These are phyloP conservation scores for Ophiostoma ulmi DNA, from an alignment of 2,329 filamentous ascomycete genomes.

Conservation along the genomic window DNA sequence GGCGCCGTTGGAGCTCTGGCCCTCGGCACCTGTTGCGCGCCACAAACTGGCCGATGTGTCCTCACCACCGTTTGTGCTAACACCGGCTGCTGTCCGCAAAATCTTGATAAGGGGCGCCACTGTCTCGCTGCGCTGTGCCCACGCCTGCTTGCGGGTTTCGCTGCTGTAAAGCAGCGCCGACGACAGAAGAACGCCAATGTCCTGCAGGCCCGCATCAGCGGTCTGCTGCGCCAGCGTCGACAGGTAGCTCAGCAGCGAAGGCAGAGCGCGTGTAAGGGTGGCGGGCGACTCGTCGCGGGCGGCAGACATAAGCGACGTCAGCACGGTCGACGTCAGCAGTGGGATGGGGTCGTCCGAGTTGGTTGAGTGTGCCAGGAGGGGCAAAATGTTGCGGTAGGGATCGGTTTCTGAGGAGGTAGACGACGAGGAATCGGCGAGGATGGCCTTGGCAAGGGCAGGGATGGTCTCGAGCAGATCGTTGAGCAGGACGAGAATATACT, in stretches of 20 bases:
- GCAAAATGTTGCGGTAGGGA: constrained; percentile 78
- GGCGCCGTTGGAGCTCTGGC: constrained; percentile 17
- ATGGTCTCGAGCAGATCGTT: constrained; percentile 75
- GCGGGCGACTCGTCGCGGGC: constrained; percentile 59
- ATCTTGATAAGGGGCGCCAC: constrained; percentile 77
- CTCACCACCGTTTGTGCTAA: constrained; percentile 54
- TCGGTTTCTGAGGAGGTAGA: constrained; percentile 49
- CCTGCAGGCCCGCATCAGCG: constrained; percentile 82
- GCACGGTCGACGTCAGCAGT: constrained; percentile 80
- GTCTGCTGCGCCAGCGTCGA: constrained; percentile 71
- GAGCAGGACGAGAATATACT: constrained; percentile 88
- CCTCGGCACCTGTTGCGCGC: constrained; percentile 42
- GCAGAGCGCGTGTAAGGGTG: constrained; percentile 66
- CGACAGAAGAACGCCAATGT: constrained; percentile 90
- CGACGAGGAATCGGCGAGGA: constrained; percentile 45
- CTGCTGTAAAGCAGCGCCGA: constrained; percentile 75
- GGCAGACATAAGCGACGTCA: constrained; percentile 70
- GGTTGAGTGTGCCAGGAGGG: constrained; percentile 74
- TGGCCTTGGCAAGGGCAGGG: constrained; percentile 68
- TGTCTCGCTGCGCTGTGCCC: constrained; percentile 84
- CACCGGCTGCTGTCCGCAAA: constrained; percentile 69
- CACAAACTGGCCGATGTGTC: constrained; percentile 55
- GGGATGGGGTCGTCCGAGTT: constrained; percentile 73
- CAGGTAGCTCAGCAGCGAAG: constrained; percentile 79
- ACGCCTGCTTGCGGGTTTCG: constrained; percentile 75